phyloP scores from a whole-genome alignment of 2,329 filamentous ascomycete species.

The Eurotiales sp. region DNA sequence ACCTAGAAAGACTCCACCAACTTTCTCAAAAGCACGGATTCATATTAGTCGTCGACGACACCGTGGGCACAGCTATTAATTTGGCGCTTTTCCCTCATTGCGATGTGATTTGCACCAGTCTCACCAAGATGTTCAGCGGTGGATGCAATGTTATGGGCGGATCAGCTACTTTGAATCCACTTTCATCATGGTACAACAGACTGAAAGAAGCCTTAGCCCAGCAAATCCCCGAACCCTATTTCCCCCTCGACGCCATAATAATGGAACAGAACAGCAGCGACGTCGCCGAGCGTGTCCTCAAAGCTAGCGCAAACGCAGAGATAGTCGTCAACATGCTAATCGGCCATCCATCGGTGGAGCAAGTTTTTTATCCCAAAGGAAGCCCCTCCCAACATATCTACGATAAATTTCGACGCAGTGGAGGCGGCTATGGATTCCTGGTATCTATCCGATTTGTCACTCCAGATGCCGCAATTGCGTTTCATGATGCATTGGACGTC shows the following conservation, averaged over 20 bases:
- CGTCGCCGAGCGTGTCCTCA: conserved; percentile 20
- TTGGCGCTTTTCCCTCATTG: conserved; percentile 16
- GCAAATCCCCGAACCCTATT: conserved; percentile 43
- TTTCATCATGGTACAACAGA: conserved; percentile 2
- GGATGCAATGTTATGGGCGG: conserved; percentile 19
- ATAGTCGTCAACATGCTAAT: conserved; percentile 22
- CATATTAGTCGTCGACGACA: conserved; percentile 17
- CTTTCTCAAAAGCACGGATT: conserved; percentile 14
- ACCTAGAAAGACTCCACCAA: conserved; percentile 13
- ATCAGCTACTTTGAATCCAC: not conserved
- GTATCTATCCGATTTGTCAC: conserved; percentile 23
- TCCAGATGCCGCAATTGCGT: conserved; percentile 20
- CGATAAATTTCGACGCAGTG: conserved; percentile 17
- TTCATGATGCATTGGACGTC: conserved; percentile 30
- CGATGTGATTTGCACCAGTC: conserved; percentile 16
- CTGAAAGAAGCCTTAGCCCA: conserved; percentile 30
- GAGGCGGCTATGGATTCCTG: conserved; percentile 24
- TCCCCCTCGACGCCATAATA: conserved; percentile 20
- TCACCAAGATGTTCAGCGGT: conserved; percentile 19
- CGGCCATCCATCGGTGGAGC: conserved; percentile 17
- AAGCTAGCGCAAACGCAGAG: conserved; percentile 20
- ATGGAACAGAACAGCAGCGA: conserved; percentile 23
- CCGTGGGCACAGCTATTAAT: conserved; percentile 16
- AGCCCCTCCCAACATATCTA: conserved; percentile 18
- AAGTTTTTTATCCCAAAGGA: conserved; percentile 23